Percentiles rank a stretch among this genome's conserved stretches.
Evolutionary conservation across 306 rosid species (phyloP).

Genomic region (Malus sieversii): DNA sequence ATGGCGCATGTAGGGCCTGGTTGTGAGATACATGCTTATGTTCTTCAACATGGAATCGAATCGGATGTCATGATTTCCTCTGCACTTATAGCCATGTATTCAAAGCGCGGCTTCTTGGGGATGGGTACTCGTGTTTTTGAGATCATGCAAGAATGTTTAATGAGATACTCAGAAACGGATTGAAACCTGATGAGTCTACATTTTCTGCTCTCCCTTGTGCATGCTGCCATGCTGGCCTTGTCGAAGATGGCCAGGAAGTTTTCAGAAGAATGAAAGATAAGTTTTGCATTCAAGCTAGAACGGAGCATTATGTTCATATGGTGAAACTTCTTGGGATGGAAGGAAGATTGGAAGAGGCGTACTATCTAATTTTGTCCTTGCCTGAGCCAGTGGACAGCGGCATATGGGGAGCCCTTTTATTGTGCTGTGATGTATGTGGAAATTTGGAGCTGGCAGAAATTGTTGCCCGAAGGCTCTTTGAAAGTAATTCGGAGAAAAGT

Average conservation of each 20-base stretch:
- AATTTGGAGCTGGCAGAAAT: slow-evolving; percentile 64
- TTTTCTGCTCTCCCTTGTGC: slow-evolving; percentile 80
- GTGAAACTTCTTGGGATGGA: slow-evolving; percentile 82
- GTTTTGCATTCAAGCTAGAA: slow-evolving; percentile 44
- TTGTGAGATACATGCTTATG: slow-evolving; percentile 60
- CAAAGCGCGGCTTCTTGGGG: slow-evolving; percentile 65
- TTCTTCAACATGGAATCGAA: no score
- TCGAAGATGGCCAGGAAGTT: slow-evolving; percentile 52
- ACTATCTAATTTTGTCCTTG: slow-evolving; percentile 46
- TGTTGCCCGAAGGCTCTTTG: slow-evolving; percentile 47
- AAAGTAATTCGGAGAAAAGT: slow-evolving; percentile 35
- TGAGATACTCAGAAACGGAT: slow-evolving; percentile 36
- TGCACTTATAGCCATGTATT: slow-evolving; percentile 73
- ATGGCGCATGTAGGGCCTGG: slow-evolving; percentile 47
- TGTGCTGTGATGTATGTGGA: slow-evolving; percentile 67
- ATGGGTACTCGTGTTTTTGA: slow-evolving; percentile 50
- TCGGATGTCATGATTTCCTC: slow-evolving; percentile 73
- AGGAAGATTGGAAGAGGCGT: slow-evolving; percentile 74
- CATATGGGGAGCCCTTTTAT: slow-evolving; percentile 77
- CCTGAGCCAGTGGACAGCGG: slow-evolving; percentile 70
- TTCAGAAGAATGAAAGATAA: slow-evolving; percentile 58
- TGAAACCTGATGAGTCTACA: slow-evolving; percentile 67
- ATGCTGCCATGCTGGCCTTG: slow-evolving; percentile 81
- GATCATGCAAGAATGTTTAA: slow-evolving; percentile 50
- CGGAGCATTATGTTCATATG: slow-evolving; percentile 79